A percentile compares a stretch with the other conserved stretches of the same genome.
These are phyloP conservation scores for Torulaspora gathmanii DNA, from an alignment of 805 yeast genomes.

Conservation along the genomic window DNA sequence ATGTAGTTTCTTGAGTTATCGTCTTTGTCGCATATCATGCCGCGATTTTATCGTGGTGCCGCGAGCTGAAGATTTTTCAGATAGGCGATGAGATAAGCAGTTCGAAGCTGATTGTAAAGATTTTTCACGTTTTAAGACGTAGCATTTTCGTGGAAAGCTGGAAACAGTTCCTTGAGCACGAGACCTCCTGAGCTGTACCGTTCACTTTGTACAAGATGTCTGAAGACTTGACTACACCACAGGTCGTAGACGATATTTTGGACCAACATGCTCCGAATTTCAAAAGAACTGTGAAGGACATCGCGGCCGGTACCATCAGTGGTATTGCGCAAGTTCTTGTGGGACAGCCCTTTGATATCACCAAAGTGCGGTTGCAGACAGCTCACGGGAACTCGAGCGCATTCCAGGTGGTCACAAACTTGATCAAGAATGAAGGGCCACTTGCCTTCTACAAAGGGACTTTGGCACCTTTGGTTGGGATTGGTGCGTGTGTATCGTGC, in stretches of 20 bases:
- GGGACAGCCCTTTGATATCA: constrained; percentile 95
- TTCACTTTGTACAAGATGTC: constrained; percentile 12
- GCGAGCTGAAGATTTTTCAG: background rate
- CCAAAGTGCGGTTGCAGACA: constrained; percentile 87
- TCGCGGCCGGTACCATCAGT: constrained; percentile 88
- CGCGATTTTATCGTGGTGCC: background rate
- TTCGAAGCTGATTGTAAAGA: background rate
- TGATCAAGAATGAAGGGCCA: constrained; percentile 76
- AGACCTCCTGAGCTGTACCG: background rate
- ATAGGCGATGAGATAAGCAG: background rate
- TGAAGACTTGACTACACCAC: constrained; percentile 19
- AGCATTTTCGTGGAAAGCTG: background rate
- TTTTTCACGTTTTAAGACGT: background rate
- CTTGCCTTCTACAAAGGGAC: constrained; percentile 90
- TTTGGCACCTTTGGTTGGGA: constrained; percentile 85
- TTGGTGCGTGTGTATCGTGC: constrained; percentile 96
- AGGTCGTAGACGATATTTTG: constrained; percentile 14
- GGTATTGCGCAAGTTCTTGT: constrained; percentile 93
- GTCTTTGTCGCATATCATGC: background rate
- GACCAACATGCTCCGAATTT: constrained; percentile 21
- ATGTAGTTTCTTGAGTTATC: background rate
- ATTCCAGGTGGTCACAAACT: constrained; percentile 66
- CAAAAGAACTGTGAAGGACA: constrained; percentile 57
- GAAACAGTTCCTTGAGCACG: background rate
- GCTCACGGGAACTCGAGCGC: constrained; percentile 71